Evolutionary conservation across 257 asterid species (phyloP), one percentile per base, ranked within the genome.

Genomic region (Nemophila menziesii): DNA sequence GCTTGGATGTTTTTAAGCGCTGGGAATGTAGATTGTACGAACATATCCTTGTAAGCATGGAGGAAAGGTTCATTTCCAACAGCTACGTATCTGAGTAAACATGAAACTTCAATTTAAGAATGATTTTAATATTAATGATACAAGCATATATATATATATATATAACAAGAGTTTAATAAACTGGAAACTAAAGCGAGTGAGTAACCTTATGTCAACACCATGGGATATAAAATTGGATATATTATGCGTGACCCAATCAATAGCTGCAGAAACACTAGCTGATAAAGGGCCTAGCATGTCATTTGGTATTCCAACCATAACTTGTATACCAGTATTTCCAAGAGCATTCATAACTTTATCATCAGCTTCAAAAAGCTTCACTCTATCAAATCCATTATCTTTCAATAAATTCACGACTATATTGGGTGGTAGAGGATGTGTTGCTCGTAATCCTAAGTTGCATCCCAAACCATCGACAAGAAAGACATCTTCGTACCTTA

Each of bases 301-400:
- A 23, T 89, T 89, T 5, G 97, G 93, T 11, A 87, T 87, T 11
- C 97, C 97, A 16, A 87, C 86, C 97, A 87, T 87, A 39, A 83
- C 97, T 43, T 80, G 65, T 13, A 89, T 77, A 7, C 87, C 92
- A 0, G 95, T 75, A 55, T 69, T 74, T 3, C 79, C 94, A 1
- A 89, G 79, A 17, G 93, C 94, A 52, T 39, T 47, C 70, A 84
- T 6, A 0, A 70, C 86, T 12, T 49, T 61, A 9, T 93, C 80
- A 8, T 71, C 86, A 0, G 94, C 90, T 59, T 89, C 95, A 22
- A 89, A 89, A n/a, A 89, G 65, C 56, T 89, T 89, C 58, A 83
- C 97, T 52, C 76, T 84, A 56, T 78, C 43, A 47, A 83, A 67
- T 4, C 94, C 95, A 5, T 84, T 89, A 58, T 76, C 95, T 40